Evolutionary conservation across 305 asterid genomes (phyloP).

Genomic region (Plantago rigida): DNA sequence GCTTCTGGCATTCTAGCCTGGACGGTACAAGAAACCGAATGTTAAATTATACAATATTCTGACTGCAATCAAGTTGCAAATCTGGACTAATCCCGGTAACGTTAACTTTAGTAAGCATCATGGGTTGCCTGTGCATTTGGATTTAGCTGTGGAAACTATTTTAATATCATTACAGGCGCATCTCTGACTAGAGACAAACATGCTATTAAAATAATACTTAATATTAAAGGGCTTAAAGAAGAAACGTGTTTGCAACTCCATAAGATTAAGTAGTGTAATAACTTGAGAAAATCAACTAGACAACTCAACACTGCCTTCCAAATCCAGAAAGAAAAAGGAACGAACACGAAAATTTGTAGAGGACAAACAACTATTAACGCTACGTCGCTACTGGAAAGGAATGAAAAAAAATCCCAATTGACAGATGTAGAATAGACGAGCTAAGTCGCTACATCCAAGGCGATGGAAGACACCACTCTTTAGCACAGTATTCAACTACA

Average conservation of each 20-base stretch:
- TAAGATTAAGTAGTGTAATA: no score
- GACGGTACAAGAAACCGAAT: slow-evolving; percentile 20
- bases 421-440: not conserved
- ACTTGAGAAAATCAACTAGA: no score
- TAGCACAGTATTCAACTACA: not conserved
- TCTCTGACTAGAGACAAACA: no score
- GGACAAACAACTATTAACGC: not conserved
- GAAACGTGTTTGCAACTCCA: no score
- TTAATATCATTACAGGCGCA: no score
- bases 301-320: not conserved
- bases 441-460: slow-evolving; percentile 5
- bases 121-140: no score
- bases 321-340: slow-evolving; percentile 4
- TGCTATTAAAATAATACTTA: no score
- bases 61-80: no score
- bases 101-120: no score
- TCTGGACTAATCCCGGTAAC: no score
- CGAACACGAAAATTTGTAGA: not conserved
- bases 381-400: not conserved
- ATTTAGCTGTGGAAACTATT: no score
- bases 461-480: slow-evolving; percentile 6
- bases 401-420: not conserved
- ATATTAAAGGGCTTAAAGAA: no score
- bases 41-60: not conserved
- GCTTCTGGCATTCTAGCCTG: slow-evolving; percentile 43